phyloP scores from a whole-genome alignment of 2,329 filamentous ascomycete genomes.

The Macroventuria anomochaeta region DNA sequence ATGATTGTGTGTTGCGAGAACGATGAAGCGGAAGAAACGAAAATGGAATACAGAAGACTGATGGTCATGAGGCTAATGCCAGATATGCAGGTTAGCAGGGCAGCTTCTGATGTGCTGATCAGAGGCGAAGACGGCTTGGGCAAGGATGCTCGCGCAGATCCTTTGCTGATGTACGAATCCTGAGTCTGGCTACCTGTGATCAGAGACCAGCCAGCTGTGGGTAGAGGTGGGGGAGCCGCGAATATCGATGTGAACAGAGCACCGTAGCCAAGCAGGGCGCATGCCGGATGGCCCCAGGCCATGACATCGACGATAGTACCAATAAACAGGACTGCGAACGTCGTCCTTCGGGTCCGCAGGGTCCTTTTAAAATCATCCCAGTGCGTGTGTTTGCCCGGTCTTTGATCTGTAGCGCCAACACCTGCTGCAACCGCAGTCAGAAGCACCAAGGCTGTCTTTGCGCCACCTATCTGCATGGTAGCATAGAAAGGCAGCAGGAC shows the following conservation, averaged over 20 bases:
- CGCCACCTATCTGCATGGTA: slow-evolving; percentile 61
- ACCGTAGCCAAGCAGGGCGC: slow-evolving; percentile 55
- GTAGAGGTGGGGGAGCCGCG: slow-evolving; percentile 58
- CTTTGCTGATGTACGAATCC: slow-evolving; percentile 31
- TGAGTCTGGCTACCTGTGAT: slow-evolving; percentile 33
- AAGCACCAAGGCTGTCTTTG: slow-evolving; percentile 60
- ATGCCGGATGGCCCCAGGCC: slow-evolving; percentile 24
- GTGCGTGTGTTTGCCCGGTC: slow-evolving; percentile 40
- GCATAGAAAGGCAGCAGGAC: slow-evolving; percentile 63
- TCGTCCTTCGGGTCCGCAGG: slow-evolving; percentile 46
- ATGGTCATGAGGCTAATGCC: slow-evolving; percentile 48
- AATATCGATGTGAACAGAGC: slow-evolving; percentile 56
- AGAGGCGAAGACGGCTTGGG: slow-evolving; percentile 46
- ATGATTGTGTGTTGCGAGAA: slow-evolving; percentile 44
- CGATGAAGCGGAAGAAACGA: slow-evolving; percentile 43
- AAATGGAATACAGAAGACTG: slow-evolving; percentile 46
- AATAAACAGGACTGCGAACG: slow-evolving; percentile 45
- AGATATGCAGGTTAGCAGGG: slow-evolving; percentile 51
- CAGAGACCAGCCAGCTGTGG: slow-evolving; percentile 42
- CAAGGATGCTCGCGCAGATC: slow-evolving; percentile 32
- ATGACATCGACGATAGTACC: slow-evolving; percentile 44
- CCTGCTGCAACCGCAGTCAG: slow-evolving; percentile 57
- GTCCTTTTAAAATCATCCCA: slow-evolving; percentile 45
- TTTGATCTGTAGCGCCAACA: slow-evolving; percentile 45
- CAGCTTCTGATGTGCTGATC: slow-evolving; percentile 49